Conservation (phyloP, 1,284 basidiomycete genomes). For the Naganishia sp. region DNA sequence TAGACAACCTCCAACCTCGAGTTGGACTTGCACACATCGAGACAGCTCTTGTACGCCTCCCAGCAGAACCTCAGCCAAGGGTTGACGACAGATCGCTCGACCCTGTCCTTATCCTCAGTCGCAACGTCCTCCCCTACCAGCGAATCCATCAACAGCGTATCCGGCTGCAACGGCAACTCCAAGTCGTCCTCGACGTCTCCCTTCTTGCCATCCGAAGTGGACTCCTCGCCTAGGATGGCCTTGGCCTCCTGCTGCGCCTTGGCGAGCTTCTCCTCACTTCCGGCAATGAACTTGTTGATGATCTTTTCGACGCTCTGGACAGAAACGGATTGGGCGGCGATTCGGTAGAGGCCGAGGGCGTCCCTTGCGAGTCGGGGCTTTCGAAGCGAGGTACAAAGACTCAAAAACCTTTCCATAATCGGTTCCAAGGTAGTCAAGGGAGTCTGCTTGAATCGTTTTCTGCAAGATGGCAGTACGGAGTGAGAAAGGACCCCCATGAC, state of each 20-base stretch:
- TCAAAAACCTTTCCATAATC: conserved; percentile 81
- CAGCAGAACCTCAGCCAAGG: conserved; percentile 98
- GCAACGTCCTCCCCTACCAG: conserved; percentile 47
- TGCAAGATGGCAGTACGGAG: conserved; percentile 21
- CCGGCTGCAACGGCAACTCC: conserved; percentile 51
- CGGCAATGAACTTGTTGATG: conserved; percentile 82
- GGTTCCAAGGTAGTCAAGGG: conserved; percentile 88
- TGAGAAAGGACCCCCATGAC: no score
- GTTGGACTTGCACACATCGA: conserved; percentile 97
- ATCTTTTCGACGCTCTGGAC: conserved; percentile 90
- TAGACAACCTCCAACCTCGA: conserved; percentile 90
- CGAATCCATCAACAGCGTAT: conserved; percentile 45
- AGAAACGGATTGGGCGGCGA: conserved; percentile 89
- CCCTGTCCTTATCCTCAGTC: conserved; percentile 82
- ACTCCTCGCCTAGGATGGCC: conserved; percentile 36
- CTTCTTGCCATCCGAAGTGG: conserved; percentile 36
- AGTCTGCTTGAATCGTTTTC: conserved; percentile 89
- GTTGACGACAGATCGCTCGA: conserved; percentile 91
- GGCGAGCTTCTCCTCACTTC: conserved; percentile 82
- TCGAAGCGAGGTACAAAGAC: conserved; percentile 93
- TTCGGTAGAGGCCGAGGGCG: conserved; percentile 89
- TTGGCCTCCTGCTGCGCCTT: conserved; percentile 74
- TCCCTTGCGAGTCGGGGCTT: conserved; percentile 93
- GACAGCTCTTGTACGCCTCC: conserved; percentile 95
- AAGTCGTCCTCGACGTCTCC: conserved; percentile 42